These are phyloP conservation scores for Boletus pseudo-olivaceus DNA, from an alignment of 768 basidiomycete genomes.

Conservation along the genomic window DNA sequence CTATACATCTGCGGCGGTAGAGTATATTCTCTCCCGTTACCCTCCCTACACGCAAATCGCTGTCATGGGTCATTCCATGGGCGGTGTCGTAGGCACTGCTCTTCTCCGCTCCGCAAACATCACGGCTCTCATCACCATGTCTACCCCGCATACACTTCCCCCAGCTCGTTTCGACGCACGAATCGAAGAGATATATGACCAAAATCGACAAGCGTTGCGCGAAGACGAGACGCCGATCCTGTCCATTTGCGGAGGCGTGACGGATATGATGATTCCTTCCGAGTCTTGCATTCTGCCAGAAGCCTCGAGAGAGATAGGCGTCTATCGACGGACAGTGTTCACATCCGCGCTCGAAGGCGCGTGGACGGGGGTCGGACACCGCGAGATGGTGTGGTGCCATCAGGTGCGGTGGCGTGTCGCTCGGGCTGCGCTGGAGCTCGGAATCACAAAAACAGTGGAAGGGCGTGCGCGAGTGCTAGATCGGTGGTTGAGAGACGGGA, in stretches of 20 bases:
- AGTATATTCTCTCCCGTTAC: conserved; percentile 79
- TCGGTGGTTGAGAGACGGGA: conserved; percentile 68
- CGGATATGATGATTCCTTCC: conserved; percentile 88
- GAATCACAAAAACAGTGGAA: conserved; percentile 25
- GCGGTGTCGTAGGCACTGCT: conserved; percentile 84
- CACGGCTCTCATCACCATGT: conserved; percentile 90
- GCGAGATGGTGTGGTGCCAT: conserved; percentile 98
- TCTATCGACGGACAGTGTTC: conserved; percentile 66
- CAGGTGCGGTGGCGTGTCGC: conserved; percentile 92
- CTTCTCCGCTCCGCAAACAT: conserved; percentile 67
- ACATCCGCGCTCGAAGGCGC: conserved; percentile 85
- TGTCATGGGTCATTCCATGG: conserved; percentile 95
- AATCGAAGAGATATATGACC: conserved; percentile 69
- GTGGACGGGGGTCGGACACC: conserved; percentile 95
- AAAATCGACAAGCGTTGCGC: conserved; percentile 39
- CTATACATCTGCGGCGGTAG: conserved; percentile 69
- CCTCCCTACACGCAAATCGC: conserved; percentile 59
- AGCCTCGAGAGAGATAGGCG: conserved; percentile 1
- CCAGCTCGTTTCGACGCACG: conserved; percentile 84
- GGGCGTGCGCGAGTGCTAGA: conserved; percentile 43
- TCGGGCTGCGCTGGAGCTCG: conserved; percentile 69
- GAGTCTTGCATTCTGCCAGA: conserved; percentile 73
- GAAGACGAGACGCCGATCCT: conserved; percentile 62
- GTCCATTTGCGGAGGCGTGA: conserved; percentile 87
- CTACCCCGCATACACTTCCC: conserved; percentile 84